Conservation (phyloP, 2,329 filamentous ascomycete genomes). For the Plenodomus biglobosus region DNA sequence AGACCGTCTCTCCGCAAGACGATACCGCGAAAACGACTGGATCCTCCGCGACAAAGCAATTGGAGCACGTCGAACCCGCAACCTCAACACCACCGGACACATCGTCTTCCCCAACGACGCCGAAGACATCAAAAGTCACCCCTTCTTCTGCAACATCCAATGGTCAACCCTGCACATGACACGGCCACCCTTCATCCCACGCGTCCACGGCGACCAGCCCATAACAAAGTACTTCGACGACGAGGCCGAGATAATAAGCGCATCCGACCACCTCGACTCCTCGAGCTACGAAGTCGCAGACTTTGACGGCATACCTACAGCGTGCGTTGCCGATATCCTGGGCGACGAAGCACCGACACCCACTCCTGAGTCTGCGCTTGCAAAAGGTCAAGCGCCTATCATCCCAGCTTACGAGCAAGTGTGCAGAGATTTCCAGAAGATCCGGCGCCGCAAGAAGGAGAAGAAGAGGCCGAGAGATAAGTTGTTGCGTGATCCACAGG, state of each 20-base stretch:
- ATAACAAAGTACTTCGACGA: slow-evolving; percentile 88
- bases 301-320: neutral
- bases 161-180: slow-evolving; percentile 75
- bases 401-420: slow-evolving; percentile 5
- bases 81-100: slow-evolving; percentile 49
- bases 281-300: slow-evolving; percentile 31
- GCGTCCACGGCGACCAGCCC: slow-evolving; percentile 56
- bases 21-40: slow-evolving; percentile 70
- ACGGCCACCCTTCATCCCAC: slow-evolving; percentile 77
- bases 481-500: slow-evolving; percentile 71
- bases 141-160: slow-evolving; percentile 77
- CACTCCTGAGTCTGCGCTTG: neutral
- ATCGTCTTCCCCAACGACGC: slow-evolving; percentile 84
- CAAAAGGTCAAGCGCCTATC: neutral
- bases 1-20: slow-evolving; percentile 71
- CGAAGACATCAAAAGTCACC: slow-evolving; percentile 84
- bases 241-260: slow-evolving; percentile 64
- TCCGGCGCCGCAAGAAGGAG: slow-evolving; percentile 61
- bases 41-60: slow-evolving; percentile 28
- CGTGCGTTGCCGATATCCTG: neutral
- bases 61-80: slow-evolving; percentile 28
- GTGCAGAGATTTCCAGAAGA: slow-evolving; percentile 8
- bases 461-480: slow-evolving; percentile 82
- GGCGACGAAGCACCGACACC: slow-evolving; percentile 2
- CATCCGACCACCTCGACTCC: slow-evolving; percentile 40